Evolutionary conservation across 2,329 filamentous ascomycete genomes (phyloP).

Genomic region (Exserohilum turcica): DNA sequence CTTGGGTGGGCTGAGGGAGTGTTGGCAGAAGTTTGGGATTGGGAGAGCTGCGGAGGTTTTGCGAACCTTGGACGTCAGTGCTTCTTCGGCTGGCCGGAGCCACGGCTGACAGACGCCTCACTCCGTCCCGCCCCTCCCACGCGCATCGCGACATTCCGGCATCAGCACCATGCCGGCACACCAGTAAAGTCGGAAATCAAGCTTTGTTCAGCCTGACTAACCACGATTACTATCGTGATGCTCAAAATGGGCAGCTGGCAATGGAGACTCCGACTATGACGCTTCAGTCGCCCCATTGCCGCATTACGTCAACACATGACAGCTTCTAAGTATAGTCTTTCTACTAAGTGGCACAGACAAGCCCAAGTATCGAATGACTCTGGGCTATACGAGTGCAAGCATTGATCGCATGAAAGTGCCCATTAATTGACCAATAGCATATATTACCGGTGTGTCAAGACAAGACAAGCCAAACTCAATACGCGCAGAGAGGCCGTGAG

Average conservation of each 20-base stretch:
- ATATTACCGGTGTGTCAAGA: constrained; percentile 4
- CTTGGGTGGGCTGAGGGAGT: constrained; percentile 35
- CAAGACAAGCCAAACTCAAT: not conserved
- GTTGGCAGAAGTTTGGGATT: constrained; percentile 16
- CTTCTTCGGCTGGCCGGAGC: constrained; percentile 26
- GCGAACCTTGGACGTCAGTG: constrained; percentile 27
- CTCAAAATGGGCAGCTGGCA: not conserved
- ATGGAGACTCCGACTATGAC: not conserved
- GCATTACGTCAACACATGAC: not conserved
- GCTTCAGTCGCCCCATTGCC: not conserved
- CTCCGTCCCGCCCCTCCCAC: constrained; percentile 7
- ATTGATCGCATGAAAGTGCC: not conserved
- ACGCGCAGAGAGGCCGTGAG: not conserved
- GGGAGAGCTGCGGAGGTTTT: constrained; percentile 30
- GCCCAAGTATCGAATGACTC: not conserved
- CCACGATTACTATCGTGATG: not conserved
- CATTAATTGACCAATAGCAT: not conserved
- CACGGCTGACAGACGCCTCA: constrained; percentile 26
- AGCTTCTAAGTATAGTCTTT: too few species aligned
- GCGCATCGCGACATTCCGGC: not conserved
- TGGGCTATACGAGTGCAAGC: not conserved
- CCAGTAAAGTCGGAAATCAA: not conserved
- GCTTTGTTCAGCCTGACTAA: not conserved
- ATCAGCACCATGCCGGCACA: not conserved
- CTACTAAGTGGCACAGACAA: too few species aligned